Base-by-base conservation (phyloP, 2,329 filamentous ascomycete species). In the Hawksworthiomyces lignivorus region DNA sequence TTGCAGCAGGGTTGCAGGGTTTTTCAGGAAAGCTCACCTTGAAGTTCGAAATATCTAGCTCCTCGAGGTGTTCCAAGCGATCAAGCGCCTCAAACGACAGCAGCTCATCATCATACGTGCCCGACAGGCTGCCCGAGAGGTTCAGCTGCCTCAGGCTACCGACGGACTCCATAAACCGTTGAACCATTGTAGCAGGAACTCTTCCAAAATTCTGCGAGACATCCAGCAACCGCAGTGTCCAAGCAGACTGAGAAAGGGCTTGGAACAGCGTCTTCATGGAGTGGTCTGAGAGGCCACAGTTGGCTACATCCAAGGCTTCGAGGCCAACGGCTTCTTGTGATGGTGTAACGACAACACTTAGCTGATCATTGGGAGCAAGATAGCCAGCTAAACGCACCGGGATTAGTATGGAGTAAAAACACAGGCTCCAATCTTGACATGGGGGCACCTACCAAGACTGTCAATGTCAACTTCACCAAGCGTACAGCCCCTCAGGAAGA, bases 11-110 rank as follows among this genome's bases (percentile, higher is more conserved):
- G n/a, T n/a, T 4, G 15, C 3, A 11, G 2, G 36, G 21, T 5
- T 18, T 9, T 15, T 7, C 12, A 19, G 20, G 10, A 11, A n/a
- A 22, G 19, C 30, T 9, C 55, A 74, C 69, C 59, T 68, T 68
- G 55, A 72, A 75, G 5, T 69, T 67, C 3, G 74, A 76, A 21
- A 78, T 56, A 47, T 77, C 67, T 14, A 78, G 56, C 44, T 73
- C 70, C 51, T 75, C 68, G 19, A 78, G 59, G n/a, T 59, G 58
- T 62, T 69, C 46, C 8, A 62, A 71, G 15, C 58, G 52, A 30
- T 60, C 50, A 33, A 74, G 56, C 7, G 61, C 56, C 38, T 65
- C 62, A 44, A 69, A 54, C 39, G 72, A 60, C 21, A 77, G 65
- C 4, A 77, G 54, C 3, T 70, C 63, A 12, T 61, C 61, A 4